These are phyloP conservation scores for Diplodia corticola DNA, from an alignment of 2,329 filamentous ascomycete genomes.

Conservation along the genomic window DNA sequence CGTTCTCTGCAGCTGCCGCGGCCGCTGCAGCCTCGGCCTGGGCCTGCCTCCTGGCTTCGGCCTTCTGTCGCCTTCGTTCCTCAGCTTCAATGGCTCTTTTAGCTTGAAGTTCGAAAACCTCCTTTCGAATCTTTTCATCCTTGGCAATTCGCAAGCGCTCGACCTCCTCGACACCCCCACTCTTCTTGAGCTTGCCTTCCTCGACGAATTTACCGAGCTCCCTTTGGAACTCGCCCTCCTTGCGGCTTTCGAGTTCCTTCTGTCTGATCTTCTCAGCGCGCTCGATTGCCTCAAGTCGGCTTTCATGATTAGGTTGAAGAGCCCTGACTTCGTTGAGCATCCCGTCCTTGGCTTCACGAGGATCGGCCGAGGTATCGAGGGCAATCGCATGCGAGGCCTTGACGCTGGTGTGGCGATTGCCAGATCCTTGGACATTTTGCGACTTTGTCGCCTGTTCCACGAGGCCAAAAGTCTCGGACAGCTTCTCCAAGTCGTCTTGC, in stretches of 20 bases:
- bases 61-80: conserved; percentile 36
- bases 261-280: conserved; percentile 90
- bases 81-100: conserved; percentile 50
- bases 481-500: conserved; percentile 93
- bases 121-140: conserved; percentile 81
- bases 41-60: conserved; percentile 26
- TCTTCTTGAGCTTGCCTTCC: conserved; percentile 92
- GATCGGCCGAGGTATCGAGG: conserved; percentile 61
- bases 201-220: conserved; percentile 84
- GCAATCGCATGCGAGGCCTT: conserved; percentile 37
- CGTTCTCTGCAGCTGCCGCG: conserved; percentile 28
- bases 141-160: conserved; percentile 81
- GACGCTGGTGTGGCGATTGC: conserved; percentile 54
- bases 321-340: conserved; percentile 92
- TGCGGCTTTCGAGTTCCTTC: conserved; percentile 78
- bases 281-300: conserved; percentile 90
- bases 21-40: conserved; percentile 35
- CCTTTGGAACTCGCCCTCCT: conserved; percentile 75
- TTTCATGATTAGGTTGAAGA: conserved; percentile 90
- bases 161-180: conserved; percentile 89
- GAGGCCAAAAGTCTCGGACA: conserved; percentile 85
- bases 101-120: conserved; percentile 62
- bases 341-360: conserved; percentile 80
- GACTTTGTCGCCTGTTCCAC: conserved; percentile 99
- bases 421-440: conserved; percentile 72